phyloP scores from a whole-genome alignment of 108 stramenopile genomes.

The Cyclotella baltica region DNA sequence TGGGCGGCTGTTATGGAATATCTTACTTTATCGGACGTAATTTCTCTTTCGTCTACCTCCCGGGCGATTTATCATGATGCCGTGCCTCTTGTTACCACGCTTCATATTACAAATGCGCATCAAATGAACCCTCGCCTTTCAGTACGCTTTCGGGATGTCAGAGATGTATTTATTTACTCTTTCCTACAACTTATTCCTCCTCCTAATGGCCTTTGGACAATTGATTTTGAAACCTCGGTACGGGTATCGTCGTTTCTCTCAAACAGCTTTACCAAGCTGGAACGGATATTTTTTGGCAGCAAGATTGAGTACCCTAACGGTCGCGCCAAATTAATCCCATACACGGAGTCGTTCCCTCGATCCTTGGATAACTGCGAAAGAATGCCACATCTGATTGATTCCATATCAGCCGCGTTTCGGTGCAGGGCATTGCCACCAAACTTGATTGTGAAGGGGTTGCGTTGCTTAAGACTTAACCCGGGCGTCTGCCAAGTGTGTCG shows the following conservation, averaged over 20 bases:
- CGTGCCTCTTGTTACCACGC: background rate
- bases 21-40: background rate
- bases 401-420: background rate
- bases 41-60: background rate
- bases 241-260: background rate
- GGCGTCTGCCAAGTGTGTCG: background rate
- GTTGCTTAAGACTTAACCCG: background rate
- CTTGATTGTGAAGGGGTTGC: background rate
- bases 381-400: background rate
- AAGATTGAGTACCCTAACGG: background rate
- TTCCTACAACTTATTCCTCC: background rate
- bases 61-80: background rate
- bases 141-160: background rate
- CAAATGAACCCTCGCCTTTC: background rate
- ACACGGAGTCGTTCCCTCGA: background rate
- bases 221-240: background rate
- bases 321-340: background rate
- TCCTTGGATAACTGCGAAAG: background rate
- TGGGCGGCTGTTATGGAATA: background rate
- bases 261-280: background rate
- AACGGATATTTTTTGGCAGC: background rate
- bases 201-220: background rate
- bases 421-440: background rate
- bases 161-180: background rate
- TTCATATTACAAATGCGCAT: background rate